phyloP scores from a whole-genome alignment of 495 filamentous ascomycete genomes.

The Hypoxylon cercidicola region DNA sequence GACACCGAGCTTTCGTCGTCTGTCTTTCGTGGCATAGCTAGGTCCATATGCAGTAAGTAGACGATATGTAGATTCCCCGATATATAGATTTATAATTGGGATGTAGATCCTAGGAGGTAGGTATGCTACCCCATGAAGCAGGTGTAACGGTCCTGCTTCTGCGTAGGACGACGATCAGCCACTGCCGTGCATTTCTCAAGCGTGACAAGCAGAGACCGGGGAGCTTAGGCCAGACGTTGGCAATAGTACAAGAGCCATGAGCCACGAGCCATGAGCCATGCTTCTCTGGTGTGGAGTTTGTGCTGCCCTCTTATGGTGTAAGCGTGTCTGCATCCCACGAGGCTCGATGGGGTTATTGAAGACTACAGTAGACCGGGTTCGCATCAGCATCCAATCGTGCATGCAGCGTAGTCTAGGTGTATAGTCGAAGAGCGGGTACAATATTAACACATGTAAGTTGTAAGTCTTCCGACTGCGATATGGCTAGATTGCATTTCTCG shows the following conservation, averaged over 20 bases:
- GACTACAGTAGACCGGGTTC: slow-evolving; percentile 23
- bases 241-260: slow-evolving; percentile 19
- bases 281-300: slow-evolving; percentile 14
- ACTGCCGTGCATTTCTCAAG: slow-evolving; percentile 26
- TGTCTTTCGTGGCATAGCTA: too few relatives aligned
- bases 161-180: slow-evolving; percentile 39
- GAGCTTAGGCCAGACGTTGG: slow-evolving; percentile 22
- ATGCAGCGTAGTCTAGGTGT: slow-evolving; percentile 35
- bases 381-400: slow-evolving; percentile 40
- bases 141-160: slow-evolving; percentile 37
- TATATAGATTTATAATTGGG: not conserved
- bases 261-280: slow-evolving; percentile 6
- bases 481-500: slow-evolving; percentile 3
- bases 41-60: too few relatives aligned
- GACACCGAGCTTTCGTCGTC: too few relatives aligned
- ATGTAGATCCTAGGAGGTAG: slow-evolving; percentile 5
- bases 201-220: slow-evolving; percentile 10
- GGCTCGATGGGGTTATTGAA: slow-evolving; percentile 22
- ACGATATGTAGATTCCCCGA: too few relatives aligned
- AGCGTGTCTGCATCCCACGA: slow-evolving; percentile 34
- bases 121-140: slow-evolving; percentile 42
- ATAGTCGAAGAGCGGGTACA: slow-evolving; percentile 11
- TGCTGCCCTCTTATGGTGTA: slow-evolving; percentile 21
- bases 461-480: slow-evolving; percentile 15
- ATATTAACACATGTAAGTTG: slow-evolving; percentile 17